Evolutionary conservation across 2,329 filamentous ascomycete species (phyloP).

Genomic region (Exophiala oligosperma): DNA sequence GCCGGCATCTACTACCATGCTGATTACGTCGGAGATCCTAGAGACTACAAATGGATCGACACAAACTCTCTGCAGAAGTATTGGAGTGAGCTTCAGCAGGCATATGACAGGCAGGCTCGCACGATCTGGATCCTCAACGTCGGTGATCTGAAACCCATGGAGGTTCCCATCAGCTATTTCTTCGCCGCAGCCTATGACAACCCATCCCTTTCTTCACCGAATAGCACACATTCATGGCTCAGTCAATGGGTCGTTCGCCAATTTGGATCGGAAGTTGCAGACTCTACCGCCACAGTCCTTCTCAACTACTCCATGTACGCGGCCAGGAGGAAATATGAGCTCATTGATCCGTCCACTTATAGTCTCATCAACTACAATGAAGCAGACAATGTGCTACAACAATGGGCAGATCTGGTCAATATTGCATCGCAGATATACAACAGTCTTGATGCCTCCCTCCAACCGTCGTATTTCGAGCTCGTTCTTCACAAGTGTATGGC

Average conservation of each 20-base stretch:
- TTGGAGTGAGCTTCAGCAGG: conserved; percentile 65
- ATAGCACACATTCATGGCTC: conserved; percentile 58
- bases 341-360: conserved; percentile 59
- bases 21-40: conserved; percentile 62
- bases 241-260: conserved; percentile 58
- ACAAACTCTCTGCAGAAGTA: conserved; percentile 66
- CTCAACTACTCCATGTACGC: conserved; percentile 59
- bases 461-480: conserved; percentile 64
- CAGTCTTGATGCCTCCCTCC: conserved; percentile 49
- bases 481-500: conserved; percentile 62
- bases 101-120: conserved; percentile 59
- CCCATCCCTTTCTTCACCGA: conserved; percentile 52
- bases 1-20: conserved; percentile 64
- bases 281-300: conserved; percentile 53
- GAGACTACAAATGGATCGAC: conserved; percentile 66
- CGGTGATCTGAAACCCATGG: conserved; percentile 65
- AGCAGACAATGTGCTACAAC: conserved; percentile 57
- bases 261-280: conserved; percentile 53
- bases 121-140: conserved; percentile 69
- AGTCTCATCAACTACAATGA: conserved; percentile 65
- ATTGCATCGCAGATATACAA: conserved; percentile 60
- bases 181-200: conserved; percentile 68
- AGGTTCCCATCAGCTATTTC: conserved; percentile 67
- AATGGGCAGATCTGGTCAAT: conserved; percentile 55
- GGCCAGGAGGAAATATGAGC: conserved; percentile 62